Percentiles rank a stretch among this genome's conserved stretches.
These are phyloP conservation scores for Apiotrichum veenhuisii DNA, from an alignment of 1,284 basidiomycete genomes.

Conservation along the genomic window DNA sequence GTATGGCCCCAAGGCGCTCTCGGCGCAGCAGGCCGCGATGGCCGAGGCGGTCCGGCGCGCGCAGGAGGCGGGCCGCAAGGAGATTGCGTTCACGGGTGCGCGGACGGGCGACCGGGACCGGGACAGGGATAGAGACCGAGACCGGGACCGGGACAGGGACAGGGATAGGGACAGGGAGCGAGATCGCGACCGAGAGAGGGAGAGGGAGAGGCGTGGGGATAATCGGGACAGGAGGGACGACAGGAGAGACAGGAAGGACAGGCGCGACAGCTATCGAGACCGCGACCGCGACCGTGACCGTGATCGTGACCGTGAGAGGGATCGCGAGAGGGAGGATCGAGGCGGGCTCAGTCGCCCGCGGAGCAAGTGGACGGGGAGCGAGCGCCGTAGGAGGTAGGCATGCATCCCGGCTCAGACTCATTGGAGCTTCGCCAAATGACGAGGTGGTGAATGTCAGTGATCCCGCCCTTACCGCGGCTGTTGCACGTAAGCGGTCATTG, in stretches of 20 bases:
- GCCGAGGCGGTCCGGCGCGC: slow-evolving; percentile 57
- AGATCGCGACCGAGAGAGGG: slow-evolving; percentile 3
- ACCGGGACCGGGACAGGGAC: slow-evolving; percentile 2
- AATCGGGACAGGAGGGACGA: too few species aligned
- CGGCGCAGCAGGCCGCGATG: slow-evolving; percentile 57
- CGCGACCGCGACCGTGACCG: not conserved
- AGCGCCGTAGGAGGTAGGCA: not conserved
- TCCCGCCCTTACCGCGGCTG: too few species aligned
- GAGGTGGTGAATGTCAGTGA: too few species aligned
- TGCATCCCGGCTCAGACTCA: not conserved
- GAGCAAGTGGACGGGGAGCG: not conserved
- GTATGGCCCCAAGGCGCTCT: slow-evolving; percentile 36
- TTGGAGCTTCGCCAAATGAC: too few species aligned
- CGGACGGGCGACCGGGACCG: slow-evolving; percentile 10
- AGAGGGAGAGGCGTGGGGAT: not conserved
- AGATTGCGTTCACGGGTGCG: slow-evolving; percentile 57
- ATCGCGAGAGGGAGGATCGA: slow-evolving; percentile 5
- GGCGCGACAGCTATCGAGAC: slow-evolving; percentile 16
- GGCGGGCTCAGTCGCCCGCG: not conserved
- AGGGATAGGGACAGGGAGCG: not conserved
- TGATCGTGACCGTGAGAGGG: not conserved
- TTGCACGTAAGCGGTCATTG: too few species aligned
- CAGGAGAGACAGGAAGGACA: not conserved
- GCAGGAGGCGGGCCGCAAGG: slow-evolving; percentile 56
- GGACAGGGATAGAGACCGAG: slow-evolving; percentile 18